Base-by-base conservation (phyloP, 306 rosid genomes). In the Quercus variabilis region DNA sequence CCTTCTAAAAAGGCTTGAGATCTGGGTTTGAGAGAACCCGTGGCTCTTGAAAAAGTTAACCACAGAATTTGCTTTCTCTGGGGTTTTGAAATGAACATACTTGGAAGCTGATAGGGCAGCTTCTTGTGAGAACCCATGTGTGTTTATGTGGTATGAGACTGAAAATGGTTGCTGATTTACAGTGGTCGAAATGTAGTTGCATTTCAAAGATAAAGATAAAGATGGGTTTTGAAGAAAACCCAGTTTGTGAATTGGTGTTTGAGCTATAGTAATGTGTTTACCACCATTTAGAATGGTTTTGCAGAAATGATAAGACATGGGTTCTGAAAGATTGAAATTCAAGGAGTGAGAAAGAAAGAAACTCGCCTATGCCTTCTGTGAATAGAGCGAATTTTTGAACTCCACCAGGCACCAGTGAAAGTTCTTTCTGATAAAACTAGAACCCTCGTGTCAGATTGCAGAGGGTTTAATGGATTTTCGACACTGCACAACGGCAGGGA, bases 61-160 rank as follows among this genome's bases (percentile, higher is more conserved):
- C 3, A 77, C 75, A 1, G 69, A 5, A 76, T 87, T 81, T 12
- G 86, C 83, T 52, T 83, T 88, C 1, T 67, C 7, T 4, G 88
- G 4, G 56, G 62, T 20, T 35, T 35, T 31, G 10, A 88, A 80
- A 56, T n/a, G 30, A 31, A 85, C 30, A 28, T 30, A 38, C 30
- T 52, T 60, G 30, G 78, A 77, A 75, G 76, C 78, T 35, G 74
- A 83, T 82, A 71, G 75, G 81, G 89, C 87, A 4, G 51, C 3
- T 68, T 87, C 17, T 1, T 49, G 83, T 23, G 89, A 72, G 57
- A 85, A 82, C 5, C 80, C 81, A 35, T 1, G 64, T 1, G 78
- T 62, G 60, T 79, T 65, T 71, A 72, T 41, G 81, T 87, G 85
- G 79, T 85, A 85, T 5, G 92, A 86, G 1, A 80, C 78, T 0